Percentiles rank a stretch among this genome's conserved stretches.
phyloP scores from a whole-genome alignment of 2,329 filamentous ascomycete species.

The Sodiomyces alkalinus region DNA sequence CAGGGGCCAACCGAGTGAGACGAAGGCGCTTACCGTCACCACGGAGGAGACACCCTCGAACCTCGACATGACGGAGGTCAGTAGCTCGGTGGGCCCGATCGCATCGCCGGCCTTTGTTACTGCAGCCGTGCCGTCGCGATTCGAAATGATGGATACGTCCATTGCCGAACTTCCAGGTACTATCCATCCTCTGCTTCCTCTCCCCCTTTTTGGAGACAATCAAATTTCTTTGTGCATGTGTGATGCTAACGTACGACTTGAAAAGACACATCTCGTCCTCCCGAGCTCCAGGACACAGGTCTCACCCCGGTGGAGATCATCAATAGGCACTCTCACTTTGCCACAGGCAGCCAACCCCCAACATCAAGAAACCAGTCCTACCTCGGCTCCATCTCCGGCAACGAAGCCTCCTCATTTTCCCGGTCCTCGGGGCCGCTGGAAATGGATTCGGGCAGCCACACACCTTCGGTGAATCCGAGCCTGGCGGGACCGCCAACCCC shows the following conservation, averaged over 20 bases:
- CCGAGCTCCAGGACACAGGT: conserved; percentile 30
- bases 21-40: conserved; percentile 29
- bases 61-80: conserved; percentile 23
- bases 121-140: too few relatives aligned
- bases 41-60: conserved; percentile 25
- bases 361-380: conserved; percentile 16
- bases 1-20: conserved; percentile 22
- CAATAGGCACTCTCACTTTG: conserved; percentile 17
- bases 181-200: conserved; percentile 6
- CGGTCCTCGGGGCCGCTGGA: conserved; percentile 6
- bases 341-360: conserved; percentile 8
- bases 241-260: too few relatives aligned
- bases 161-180: conserved; percentile 34
- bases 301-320: conserved; percentile 24
- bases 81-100: conserved; percentile 1
- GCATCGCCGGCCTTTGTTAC: conserved; percentile 1
- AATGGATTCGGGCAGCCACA: conserved; percentile 2
- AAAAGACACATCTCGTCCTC: conserved; percentile 27
- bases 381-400: conserved; percentile 8
- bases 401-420: conserved; percentile 7
- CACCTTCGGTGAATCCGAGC: conserved; percentile 6
- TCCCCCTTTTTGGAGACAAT: neutral
- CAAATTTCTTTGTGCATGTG: too few relatives aligned
- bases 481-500: conserved; percentile 4
- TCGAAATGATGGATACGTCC: conserved; percentile 26